Evolutionary conservation across 78 protist genomes (phyloP), one percentile per base, ranked within the genome.

Genomic region (Ministeria vibrans): DNA sequence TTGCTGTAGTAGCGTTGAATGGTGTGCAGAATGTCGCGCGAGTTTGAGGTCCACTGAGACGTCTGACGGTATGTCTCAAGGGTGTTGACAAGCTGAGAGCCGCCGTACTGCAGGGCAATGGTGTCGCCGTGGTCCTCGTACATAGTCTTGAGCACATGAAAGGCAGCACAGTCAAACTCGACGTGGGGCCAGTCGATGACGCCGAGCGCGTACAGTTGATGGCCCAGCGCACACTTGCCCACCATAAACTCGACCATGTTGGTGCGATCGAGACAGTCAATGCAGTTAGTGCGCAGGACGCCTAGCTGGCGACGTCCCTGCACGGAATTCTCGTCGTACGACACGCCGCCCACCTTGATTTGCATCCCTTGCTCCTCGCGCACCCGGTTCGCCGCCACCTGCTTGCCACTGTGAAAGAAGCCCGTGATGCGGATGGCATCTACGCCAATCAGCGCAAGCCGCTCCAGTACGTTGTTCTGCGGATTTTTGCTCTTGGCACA

Each of bases 251-350:
- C 96, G 11, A 95, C 97, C 0, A 94, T 78, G 82, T 96, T 96
- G 36, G 99, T 98, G 20, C 99, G 87, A 79, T 98, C 99, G 5
- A 98, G 86, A n/a, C 99, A 93, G 79, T 98, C 99, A 36, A 98
- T 85, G 82, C 99, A 98, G 78, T 97, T 97, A 62, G 91, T 88
- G 22, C 99, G 89, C 27, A 90, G 85, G 2, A 94, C 92, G 23
- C 98, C 99, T 38, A 6, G 71, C 69, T 70, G 51, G 36, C 9
- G 59, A 6, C 61, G 53, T 0, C 74, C 74, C 1, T 7, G 43
- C 28, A 1, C n/a, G n/a, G n/a, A 4, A 11, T 68, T 13, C 23
- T 5, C 49, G 28, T n/a, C 2, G 46, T 68, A 68, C 74, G 74
- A 30, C 49, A 27, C 28, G 51, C 49, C 74, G 11, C 71, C 71